Evolutionary conservation across 1,284 basidiomycete species (phyloP), one percentile per base, ranked within the genome.

Genomic region (Vanrija humicola): DNA sequence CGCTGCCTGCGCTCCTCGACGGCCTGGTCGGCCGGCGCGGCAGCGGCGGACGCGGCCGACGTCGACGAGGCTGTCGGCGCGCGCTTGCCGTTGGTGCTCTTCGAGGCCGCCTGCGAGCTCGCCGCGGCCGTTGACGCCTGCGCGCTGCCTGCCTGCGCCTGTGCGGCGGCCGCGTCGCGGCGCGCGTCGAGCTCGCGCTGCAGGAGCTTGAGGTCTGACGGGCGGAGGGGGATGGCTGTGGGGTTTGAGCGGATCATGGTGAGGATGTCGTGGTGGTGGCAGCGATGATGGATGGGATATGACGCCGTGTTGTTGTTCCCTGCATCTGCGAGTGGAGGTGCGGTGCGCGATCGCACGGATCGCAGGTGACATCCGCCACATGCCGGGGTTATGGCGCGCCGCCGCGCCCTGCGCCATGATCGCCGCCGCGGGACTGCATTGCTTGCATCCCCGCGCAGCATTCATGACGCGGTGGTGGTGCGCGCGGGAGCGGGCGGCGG

Each of bases 241-340:
- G 73, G 73, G 53, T 75, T 73, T 6, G 72, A 70, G 47, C 72
- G 68, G 48, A 75, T 75, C 73, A 75, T 75, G 14, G 15, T 45
- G 43, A 3, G 47, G 16, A 23, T 18, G 38, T 39, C 21, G 29
- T 5, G 28, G 28, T 19, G 16, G 18, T n/a, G 28, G 6, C 28
- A 28, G 10, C 28, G 28, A 8, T 10, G 28, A 28, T 28, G 26
- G 8, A 5, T 5, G 7, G 6, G 28, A 28, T 28, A 10, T 10
- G 7, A 28, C 28, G 21, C 21, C 21, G 21, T 28, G 28, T 28
- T 28, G 28, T 28, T 28, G 28, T 23, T 23, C 5, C 21, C 21
- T 3, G 21, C 21, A 23, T 23, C 21, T 5, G 21, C 21, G 21
- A 23, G 21, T 23, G 21, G 21, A 23, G 21, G 21, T n/a, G 21